Percentiles rank a stretch among this genome's conserved stretches.
phyloP scores from a whole-genome alignment of 148 eudicot genomes.

The Chenopodium berlandieri region DNA sequence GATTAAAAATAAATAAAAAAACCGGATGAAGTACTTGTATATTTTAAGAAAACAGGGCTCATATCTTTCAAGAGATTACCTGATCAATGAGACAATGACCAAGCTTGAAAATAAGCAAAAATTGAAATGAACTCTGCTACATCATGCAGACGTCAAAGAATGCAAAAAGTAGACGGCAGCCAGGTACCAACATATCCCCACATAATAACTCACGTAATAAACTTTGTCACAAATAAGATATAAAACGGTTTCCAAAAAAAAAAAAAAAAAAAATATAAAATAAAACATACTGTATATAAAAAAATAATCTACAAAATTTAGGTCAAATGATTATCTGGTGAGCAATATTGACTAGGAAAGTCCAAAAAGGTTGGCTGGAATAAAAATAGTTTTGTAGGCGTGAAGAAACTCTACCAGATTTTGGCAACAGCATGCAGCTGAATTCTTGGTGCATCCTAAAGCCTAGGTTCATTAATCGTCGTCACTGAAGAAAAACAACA shows the following conservation, averaged over 20 bases:
- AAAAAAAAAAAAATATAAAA: too few relatives aligned
- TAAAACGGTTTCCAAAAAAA: too few relatives aligned
- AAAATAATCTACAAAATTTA: too few relatives aligned
- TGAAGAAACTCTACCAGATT: not conserved
- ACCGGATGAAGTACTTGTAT: not conserved
- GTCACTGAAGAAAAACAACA: too few relatives aligned
- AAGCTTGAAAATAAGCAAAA: constrained; percentile 9
- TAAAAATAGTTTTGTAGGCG: not conserved
- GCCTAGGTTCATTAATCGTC: too few relatives aligned
- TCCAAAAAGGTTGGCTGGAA: not conserved
- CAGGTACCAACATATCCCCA: not conserved
- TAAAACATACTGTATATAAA: too few relatives aligned
- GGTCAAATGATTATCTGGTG: not conserved
- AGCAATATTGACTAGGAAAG: not conserved
- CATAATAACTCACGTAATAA: not conserved
- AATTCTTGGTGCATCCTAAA: not conserved
- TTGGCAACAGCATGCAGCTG: not conserved
- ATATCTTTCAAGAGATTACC: not conserved
- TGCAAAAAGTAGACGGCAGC: constrained; percentile 2
- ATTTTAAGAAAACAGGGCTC: not conserved
- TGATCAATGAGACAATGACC: not conserved
- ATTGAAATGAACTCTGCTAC: not conserved
- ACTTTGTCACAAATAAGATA: not conserved
- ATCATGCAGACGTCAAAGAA: not conserved
- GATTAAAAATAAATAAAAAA: too few relatives aligned